phyloP scores from a whole-genome alignment of 2,329 filamentous ascomycete species.

The Scleromitrula shiraiana region DNA sequence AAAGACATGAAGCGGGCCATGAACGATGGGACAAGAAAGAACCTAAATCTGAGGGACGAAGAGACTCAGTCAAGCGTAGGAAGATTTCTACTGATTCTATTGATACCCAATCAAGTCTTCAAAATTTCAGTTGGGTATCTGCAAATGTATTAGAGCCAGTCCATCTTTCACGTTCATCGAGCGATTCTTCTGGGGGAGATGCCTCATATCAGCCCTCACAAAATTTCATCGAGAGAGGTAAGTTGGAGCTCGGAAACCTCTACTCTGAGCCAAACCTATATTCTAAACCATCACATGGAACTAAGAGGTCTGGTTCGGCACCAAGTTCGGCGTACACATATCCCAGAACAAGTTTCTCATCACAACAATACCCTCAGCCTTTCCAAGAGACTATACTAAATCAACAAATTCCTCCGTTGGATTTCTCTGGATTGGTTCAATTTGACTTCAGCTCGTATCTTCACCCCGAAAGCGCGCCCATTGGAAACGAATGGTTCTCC shows the following conservation, averaged over 20 bases:
- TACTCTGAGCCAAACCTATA: too few relatives aligned
- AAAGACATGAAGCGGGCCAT: conserved; percentile 21
- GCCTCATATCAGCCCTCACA: neutral
- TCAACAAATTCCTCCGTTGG: neutral
- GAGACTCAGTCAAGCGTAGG: conserved; percentile 11
- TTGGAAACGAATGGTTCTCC: conserved; percentile 18
- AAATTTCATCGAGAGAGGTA: neutral
- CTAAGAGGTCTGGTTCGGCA: neutral
- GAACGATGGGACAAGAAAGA: conserved; percentile 19
- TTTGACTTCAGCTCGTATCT: neutral
- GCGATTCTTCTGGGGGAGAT: neutral
- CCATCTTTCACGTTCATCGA: conserved; percentile 1
- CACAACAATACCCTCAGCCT: neutral
- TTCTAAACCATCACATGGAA: neutral
- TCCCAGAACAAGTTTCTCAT: neutral
- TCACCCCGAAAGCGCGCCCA: conserved; percentile 7
- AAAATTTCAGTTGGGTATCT: neutral
- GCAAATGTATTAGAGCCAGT: neutral
- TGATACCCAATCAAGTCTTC: neutral
- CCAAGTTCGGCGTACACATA: neutral
- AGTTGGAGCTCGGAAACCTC: neutral
- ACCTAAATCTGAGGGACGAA: neutral
- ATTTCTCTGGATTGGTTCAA: neutral
- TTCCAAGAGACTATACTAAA: neutral
- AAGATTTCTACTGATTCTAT: conserved; percentile 7